Evolutionary conservation across 352 stramenopile genomes (phyloP).

Genomic region (Phytophthora pistaciae): DNA sequence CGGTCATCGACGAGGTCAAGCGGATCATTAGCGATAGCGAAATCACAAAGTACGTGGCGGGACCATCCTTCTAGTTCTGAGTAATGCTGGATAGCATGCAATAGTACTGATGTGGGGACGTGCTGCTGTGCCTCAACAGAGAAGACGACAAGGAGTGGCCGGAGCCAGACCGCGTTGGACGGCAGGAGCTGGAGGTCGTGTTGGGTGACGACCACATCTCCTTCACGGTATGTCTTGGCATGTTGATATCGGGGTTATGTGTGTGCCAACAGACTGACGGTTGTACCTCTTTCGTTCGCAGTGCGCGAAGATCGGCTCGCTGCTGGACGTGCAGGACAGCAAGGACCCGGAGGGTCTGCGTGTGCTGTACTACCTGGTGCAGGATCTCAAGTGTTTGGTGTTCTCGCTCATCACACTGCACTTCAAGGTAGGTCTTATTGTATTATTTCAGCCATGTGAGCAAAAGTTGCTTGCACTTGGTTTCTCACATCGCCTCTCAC

Average conservation of each 20-base stretch:
- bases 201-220: constrained; percentile 97
- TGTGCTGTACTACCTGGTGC: constrained; percentile 97
- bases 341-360: constrained; percentile 95
- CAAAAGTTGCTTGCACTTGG: constrained; percentile 13
- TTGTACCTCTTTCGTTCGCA: constrained; percentile 31
- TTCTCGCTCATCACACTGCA: constrained; percentile 97
- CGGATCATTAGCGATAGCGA: constrained; percentile 94
- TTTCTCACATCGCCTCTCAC: constrained; percentile 17
- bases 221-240: constrained; percentile 86
- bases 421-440: constrained; percentile 89
- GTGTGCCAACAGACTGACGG: constrained; percentile 4
- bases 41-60: constrained; percentile 85
- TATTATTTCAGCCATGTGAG: constrained; percentile 4
- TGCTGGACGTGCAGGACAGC: constrained; percentile 96
- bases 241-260: not conserved
- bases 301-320: constrained; percentile 96
- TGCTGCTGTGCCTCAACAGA: constrained; percentile 41
- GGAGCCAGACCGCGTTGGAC: constrained; percentile 92
- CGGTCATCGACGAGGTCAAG: constrained; percentile 95
- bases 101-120: constrained; percentile 5
- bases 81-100: not conserved
- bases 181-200: constrained; percentile 97
- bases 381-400: constrained; percentile 97
- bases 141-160: constrained; percentile 97
- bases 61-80: not conserved